These are phyloP conservation scores for Penicillium taxi DNA, from an alignment of 495 filamentous ascomycete genomes.

Conservation along the genomic window DNA sequence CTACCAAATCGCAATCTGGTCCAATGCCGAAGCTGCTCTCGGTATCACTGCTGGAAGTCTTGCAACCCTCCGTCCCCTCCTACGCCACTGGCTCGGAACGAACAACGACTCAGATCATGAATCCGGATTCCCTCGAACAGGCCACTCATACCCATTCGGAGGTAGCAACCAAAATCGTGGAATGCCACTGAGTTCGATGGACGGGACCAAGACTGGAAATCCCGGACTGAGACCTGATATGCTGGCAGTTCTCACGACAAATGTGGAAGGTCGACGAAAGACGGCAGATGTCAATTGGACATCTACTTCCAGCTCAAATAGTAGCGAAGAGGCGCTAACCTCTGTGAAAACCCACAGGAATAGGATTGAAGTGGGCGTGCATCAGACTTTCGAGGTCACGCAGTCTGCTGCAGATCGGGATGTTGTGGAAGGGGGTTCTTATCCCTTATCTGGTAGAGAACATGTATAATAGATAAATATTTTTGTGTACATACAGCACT, in stretches of 20 bases:
- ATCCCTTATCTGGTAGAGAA: conserved; percentile 10
- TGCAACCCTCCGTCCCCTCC: conserved; percentile 40
- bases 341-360: conserved; percentile 1
- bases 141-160: conserved; percentile 14
- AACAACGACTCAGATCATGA: conserved; percentile 16
- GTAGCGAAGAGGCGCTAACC: conserved; percentile 32
- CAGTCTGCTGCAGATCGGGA: conserved; percentile 18
- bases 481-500: not conserved
- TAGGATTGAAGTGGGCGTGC: conserved; percentile 26
- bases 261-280: conserved; percentile 27
- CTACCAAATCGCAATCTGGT: conserved; percentile 39
- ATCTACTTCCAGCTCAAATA: conserved; percentile 16
- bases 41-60: conserved; percentile 42
- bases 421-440: conserved; percentile 5
- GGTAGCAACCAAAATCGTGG: conserved; percentile 14
- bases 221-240: conserved; percentile 31
- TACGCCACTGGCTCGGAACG: conserved; percentile 30
- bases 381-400: conserved; percentile 31
- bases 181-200: conserved; percentile 27
- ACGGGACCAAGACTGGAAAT: conserved; percentile 12
- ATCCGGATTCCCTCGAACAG: conserved; percentile 18
- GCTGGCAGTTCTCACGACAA: conserved; percentile 32
- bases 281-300: too few species aligned
- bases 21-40: conserved; percentile 35
- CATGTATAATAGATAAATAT: conserved; percentile 21